Percentiles rank a stretch among this genome's conserved stretches.
phyloP scores from a whole-genome alignment of 2,329 filamentous ascomycete genomes.

The Colletotrichum musae region DNA sequence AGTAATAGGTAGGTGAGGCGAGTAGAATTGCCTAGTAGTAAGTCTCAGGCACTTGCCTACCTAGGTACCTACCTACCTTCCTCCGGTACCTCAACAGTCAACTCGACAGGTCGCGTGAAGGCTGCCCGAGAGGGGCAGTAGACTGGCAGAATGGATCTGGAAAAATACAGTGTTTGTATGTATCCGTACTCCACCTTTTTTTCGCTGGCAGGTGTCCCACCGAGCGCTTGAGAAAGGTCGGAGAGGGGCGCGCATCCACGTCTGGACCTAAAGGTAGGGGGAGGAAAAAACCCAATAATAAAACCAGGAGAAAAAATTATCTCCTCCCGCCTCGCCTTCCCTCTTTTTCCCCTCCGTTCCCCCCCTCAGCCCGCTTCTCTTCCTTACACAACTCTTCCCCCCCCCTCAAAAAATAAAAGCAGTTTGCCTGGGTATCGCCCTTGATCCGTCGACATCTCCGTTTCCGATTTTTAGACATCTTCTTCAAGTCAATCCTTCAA shows the following conservation, averaged over 20 bases:
- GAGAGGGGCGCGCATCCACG: conserved; percentile 31
- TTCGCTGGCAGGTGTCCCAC: conserved; percentile 32
- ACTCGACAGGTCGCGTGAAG: conserved; percentile 10
- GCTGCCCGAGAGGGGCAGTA: conserved; percentile 11
- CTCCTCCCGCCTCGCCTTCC: conserved; percentile 42
- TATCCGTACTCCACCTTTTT: conserved; percentile 33
- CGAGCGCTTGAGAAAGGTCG: conserved; percentile 23
- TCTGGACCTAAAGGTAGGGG: conserved; percentile 27
- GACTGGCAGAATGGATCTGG: conserved; percentile 12
- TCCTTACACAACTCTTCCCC: conserved; percentile 41
- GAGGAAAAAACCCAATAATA: conserved; percentile 42
- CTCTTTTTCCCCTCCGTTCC: conserved; percentile 41
- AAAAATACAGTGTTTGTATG: conserved; percentile 2
- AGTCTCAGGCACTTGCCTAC: no score
- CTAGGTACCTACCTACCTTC: no score
- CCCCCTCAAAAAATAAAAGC: conserved; percentile 35
- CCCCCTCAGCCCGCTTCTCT: conserved; percentile 40
- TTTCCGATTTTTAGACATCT: conserved; percentile 44
- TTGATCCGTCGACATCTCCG: conserved; percentile 45
- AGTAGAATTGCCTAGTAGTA: no score
- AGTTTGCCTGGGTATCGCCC: conserved; percentile 40
- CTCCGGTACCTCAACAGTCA: background rate
- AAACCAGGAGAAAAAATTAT: conserved; percentile 44
- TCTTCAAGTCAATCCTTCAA: conserved; percentile 60
- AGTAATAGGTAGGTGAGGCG: no score